A percentile compares a stretch with the other conserved stretches of the same genome.
These are phyloP conservation scores for Boletus edulis DNA, from an alignment of 768 basidiomycete genomes.

Conservation along the genomic window DNA sequence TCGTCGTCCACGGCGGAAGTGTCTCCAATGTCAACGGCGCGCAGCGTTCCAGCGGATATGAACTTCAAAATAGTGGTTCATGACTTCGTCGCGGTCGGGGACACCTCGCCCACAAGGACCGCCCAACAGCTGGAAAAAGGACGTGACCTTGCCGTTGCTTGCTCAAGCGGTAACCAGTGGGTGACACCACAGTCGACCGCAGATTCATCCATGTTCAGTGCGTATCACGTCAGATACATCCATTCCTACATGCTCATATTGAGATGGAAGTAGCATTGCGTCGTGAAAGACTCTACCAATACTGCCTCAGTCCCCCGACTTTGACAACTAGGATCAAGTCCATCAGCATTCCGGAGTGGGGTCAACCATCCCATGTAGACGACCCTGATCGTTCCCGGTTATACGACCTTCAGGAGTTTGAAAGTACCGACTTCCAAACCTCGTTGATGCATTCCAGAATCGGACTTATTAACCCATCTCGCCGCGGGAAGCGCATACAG, in stretches of 20 bases:
- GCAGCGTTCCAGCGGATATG: not conserved
- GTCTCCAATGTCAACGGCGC: not conserved
- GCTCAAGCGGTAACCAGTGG: slow-evolving; percentile 17
- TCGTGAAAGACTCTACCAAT: slow-evolving; percentile 21
- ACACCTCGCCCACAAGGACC: not conserved
- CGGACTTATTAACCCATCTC: not conserved
- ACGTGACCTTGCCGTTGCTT: slow-evolving; percentile 18
- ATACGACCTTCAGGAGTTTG: slow-evolving; percentile 44
- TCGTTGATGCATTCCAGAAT: not conserved
- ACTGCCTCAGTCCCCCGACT: slow-evolving; percentile 19
- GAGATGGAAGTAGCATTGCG: slow-evolving; percentile 16
- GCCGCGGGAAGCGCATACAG: slow-evolving; percentile 9
- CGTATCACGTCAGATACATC: slow-evolving; percentile 6
- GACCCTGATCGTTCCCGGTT: slow-evolving; percentile 38
- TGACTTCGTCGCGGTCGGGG: slow-evolving; percentile 13
- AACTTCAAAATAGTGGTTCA: slow-evolving; percentile 18
- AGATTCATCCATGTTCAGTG: slow-evolving; percentile 21
- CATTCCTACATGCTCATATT: not conserved
- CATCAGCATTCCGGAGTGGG: slow-evolving; percentile 38
- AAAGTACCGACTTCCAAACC: slow-evolving; percentile 32
- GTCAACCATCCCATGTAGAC: slow-evolving; percentile 22
- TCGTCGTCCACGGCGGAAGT: no score
- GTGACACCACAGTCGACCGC: slow-evolving; percentile 11
- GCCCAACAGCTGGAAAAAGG: slow-evolving; percentile 15
- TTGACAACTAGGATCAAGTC: not conserved